Base-by-base conservation (phyloP, 345 rosid species). In the Camelina hispida region DNA sequence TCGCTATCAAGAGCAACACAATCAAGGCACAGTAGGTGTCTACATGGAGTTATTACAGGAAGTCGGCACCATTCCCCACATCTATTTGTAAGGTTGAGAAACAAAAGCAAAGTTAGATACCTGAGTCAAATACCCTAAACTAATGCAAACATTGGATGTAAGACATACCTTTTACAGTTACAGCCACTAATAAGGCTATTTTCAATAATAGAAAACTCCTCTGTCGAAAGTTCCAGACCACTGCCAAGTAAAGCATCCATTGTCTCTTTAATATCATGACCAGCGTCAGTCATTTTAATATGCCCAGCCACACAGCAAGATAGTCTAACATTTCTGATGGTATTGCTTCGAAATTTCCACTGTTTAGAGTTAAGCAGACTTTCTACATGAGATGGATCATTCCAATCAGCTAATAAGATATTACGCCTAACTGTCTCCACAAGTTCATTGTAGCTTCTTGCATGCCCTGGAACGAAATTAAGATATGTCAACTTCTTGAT, bases 221-320 rank as follows among this genome's bases (percentile, higher is more conserved):
- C 87, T 4, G 90, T 87, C 40, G 69, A 57, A 63, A 87, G 76
- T 82, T 90, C 90, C 52, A 87, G 82, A 68, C 96, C 90, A 65
- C 35, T 78, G 77, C 75, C 86, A 83, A 80, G 83, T 59, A 95
- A 85, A 47, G 80, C 62, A 81, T 95, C 97, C 97, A 95, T 90
- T 18, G 99, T 90, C 80, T 95, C 99, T 82, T 87, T 91, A 71
- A 95, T 88, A 90, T 95, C 99, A 47, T 87, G 83, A 51, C 96
- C 99, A 35, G 89, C 91, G 56, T 88, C 93, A 47, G 82, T 76
- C 76, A 95, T 92, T 81, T 89, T 95, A 63, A 95, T 81, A 68
- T 95, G 97, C 50, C 99, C 99, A 22, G 97, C 96, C 69, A 95
- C 97, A 83, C 99, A 95, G 76, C 99, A 95, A 52, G 99, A 95